Conservation (phyloP, 2,329 filamentous ascomycete genomes). For the Cladosporium sp. region DNA sequence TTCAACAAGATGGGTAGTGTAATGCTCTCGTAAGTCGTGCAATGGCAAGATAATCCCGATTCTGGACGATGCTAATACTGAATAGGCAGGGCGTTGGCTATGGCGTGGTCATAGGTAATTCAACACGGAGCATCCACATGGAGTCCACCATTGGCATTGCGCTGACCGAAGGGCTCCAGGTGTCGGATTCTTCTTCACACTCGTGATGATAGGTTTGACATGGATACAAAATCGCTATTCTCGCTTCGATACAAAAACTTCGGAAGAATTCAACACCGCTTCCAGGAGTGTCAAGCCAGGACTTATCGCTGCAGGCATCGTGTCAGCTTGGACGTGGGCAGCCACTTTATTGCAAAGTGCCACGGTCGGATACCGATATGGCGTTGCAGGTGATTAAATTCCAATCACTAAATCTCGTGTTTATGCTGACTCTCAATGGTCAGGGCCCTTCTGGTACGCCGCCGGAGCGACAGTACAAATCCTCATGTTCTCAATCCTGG, state of each 20-base stretch:
- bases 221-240: slow-evolving; percentile 51
- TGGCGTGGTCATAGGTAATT: slow-evolving; percentile 65
- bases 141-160: too few species aligned
- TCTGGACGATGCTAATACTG: background rate
- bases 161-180: slow-evolving; percentile 34
- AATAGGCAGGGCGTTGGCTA: slow-evolving; percentile 57
- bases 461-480: slow-evolving; percentile 48
- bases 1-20: slow-evolving; percentile 1
- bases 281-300: slow-evolving; percentile 84
- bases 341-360: slow-evolving; percentile 40
- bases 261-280: slow-evolving; percentile 87
- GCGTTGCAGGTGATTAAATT: background rate
- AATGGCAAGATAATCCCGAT: background rate
- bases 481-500: slow-evolving; percentile 45
- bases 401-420: background rate
- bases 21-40: slow-evolving; percentile 5
- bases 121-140: too few species aligned
- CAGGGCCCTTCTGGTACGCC: slow-evolving; percentile 41
- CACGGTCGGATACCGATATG: slow-evolving; percentile 35
- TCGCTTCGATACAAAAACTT: slow-evolving; percentile 65
- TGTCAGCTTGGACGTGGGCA: slow-evolving; percentile 81
- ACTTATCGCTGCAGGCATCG: slow-evolving; percentile 79
- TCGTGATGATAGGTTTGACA: slow-evolving; percentile 30
- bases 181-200: slow-evolving; percentile 69
- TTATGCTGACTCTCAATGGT: background rate